phyloP scores from a whole-genome alignment of 768 basidiomycete species.

The Lentinula lateritia region DNA sequence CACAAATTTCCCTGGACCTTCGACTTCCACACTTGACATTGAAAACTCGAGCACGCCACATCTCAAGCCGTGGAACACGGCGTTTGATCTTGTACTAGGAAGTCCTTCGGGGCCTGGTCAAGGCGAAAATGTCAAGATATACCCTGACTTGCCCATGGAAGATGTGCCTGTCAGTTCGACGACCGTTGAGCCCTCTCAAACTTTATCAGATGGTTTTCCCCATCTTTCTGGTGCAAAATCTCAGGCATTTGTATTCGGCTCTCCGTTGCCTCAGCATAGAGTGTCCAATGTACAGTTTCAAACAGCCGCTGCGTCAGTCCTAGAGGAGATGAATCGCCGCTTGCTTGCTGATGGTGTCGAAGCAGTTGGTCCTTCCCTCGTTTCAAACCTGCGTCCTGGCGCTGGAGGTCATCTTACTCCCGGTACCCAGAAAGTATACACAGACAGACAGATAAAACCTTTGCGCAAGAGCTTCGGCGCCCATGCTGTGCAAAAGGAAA shows the following conservation, averaged over 20 bases:
- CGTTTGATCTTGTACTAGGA: conserved; percentile 61
- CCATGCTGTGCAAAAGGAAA: conserved; percentile 10
- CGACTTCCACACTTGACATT: neutral
- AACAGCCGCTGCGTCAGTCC: conserved; percentile 58
- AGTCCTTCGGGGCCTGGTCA: conserved; percentile 38
- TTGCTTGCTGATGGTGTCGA: conserved; percentile 54
- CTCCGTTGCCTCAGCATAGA: conserved; percentile 58
- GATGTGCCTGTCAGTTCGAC: neutral
- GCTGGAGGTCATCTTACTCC: conserved; percentile 3
- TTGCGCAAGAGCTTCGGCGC: conserved; percentile 20
- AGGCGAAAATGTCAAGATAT: conserved; percentile 30
- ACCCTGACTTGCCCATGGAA: conserved; percentile 22
- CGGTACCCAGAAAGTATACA: conserved; percentile 1
- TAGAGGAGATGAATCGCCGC: conserved; percentile 80
- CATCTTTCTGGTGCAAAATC: conserved; percentile 8
- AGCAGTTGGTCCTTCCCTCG: conserved; percentile 38
- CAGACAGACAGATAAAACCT: conserved; percentile 23
- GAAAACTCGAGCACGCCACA: conserved; percentile 43
- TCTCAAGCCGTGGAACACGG: conserved; percentile 59
- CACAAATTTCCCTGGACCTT: conserved; percentile 21
- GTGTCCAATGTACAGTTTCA: conserved; percentile 65
- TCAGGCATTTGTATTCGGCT: conserved; percentile 73
- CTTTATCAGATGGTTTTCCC: neutral
- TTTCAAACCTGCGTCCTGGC: conserved; percentile 34
- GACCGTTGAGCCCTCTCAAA: neutral